phyloP scores from a whole-genome alignment of 2,329 filamentous ascomycete species.

The Fusarium illudens region DNA sequence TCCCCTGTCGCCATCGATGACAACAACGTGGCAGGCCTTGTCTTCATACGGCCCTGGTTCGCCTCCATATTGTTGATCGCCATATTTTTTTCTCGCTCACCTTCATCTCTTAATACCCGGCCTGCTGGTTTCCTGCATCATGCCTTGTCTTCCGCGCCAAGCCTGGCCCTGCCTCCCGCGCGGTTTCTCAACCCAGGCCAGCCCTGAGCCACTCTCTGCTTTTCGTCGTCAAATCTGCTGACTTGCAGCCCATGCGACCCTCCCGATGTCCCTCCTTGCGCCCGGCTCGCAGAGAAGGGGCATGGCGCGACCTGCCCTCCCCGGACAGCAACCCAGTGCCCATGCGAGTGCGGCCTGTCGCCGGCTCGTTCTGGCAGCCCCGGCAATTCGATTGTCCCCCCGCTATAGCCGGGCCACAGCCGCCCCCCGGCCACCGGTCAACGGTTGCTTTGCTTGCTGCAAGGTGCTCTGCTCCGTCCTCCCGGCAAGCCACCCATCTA shows the following conservation, averaged over 20 bases:
- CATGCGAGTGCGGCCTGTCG: slow-evolving; percentile 27
- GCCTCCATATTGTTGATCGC: slow-evolving; percentile 29
- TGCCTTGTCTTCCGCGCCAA: neutral
- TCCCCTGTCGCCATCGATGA: slow-evolving; percentile 23
- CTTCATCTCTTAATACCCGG: slow-evolving; percentile 38
- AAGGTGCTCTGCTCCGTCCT: slow-evolving; percentile 23
- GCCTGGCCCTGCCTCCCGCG: slow-evolving; percentile 1
- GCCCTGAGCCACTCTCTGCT: slow-evolving; percentile 7
- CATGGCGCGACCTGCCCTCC: slow-evolving; percentile 17
- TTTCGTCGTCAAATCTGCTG: slow-evolving; percentile 35
- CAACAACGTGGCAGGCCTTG: slow-evolving; percentile 33
- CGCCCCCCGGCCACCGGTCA: slow-evolving; percentile 21
- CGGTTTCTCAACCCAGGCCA: slow-evolving; percentile 8
- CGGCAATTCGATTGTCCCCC: slow-evolving; percentile 28
- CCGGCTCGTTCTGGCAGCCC: slow-evolving; percentile 28
- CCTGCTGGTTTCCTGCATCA: slow-evolving; percentile 20
- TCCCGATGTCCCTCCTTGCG: slow-evolving; percentile 4
- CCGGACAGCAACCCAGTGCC: slow-evolving; percentile 7
- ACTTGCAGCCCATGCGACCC: slow-evolving; percentile 38
- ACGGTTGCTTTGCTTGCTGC: slow-evolving; percentile 25
- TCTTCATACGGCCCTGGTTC: slow-evolving; percentile 16
- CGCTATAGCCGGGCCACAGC: slow-evolving; percentile 10
- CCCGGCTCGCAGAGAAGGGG: slow-evolving; percentile 10
- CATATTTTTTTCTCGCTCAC: slow-evolving; percentile 8
- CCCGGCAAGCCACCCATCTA: slow-evolving; percentile 18